Base-by-base conservation (phyloP, 2,329 filamentous ascomycete species). In the Ceratocystis smalleyi region DNA sequence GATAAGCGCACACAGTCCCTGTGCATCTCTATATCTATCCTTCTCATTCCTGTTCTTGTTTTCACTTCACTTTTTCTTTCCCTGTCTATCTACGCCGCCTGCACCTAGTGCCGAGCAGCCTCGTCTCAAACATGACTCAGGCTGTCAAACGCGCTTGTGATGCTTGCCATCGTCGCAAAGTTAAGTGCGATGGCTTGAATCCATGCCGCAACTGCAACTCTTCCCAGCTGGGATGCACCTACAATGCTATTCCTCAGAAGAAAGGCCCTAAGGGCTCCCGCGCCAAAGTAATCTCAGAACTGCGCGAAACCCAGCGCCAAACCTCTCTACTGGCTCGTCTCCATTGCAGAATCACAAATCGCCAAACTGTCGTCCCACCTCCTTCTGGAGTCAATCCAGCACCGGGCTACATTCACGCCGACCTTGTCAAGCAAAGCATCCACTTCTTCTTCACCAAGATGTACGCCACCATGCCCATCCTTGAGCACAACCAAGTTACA, bases 221-320 rank as follows among this genome's bases (percentile, higher is more conserved):
- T 6, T 83, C 86, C 5, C 80, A 83, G 70, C 77, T 89, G 19
- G 77, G 80, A 12, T 89, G 86, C 77, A 88, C 85, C 35, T 89
- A 88, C 78, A 85, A 87, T 75, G 83, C 85, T 43, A 83, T 88
- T 43, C 85, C 85, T 1, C 86, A 87, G 75, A 89, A 88, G 76
- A 89, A 89, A 73, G 86, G 86, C 1, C 86, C 86, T 54, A 88
- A 88, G 74, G 86, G 86, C 68, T 87, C 84, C 40, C 78, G 85
- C 67, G 87, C 87, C 61, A 89, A 88, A 73, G 85, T 89, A 66
- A 87, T 89, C 73, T 88, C 84, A 70, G 85, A 89, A 71, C 73
- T 89, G 67, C 81, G 86, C 68, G 84, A 86, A 70, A 86, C 78
- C 0, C 85, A 89, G 70, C 81, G 83, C 69, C 82, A 85, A 71